Percentiles rank a stretch among this genome's conserved stretches.
Evolutionary conservation across 768 basidiomycete genomes (phyloP).

Genomic region (Lactifluus piperatus): DNA sequence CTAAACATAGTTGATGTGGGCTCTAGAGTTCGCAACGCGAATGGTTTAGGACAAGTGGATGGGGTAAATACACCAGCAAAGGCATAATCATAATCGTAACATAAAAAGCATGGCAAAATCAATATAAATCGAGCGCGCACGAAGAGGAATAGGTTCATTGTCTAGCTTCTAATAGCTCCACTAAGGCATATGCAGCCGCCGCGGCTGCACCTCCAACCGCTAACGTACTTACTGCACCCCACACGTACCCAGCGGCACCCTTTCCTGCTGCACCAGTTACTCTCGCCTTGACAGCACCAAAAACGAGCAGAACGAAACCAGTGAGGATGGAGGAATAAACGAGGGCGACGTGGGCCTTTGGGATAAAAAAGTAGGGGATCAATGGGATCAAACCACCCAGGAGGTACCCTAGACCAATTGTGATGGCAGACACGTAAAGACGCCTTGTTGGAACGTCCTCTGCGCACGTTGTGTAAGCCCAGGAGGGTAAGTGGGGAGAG

Average conservation of each 20-base stretch:
- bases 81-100: too few species aligned
- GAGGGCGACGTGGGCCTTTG: slow-evolving; percentile 55
- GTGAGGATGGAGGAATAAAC: slow-evolving; percentile 75
- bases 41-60: too few species aligned
- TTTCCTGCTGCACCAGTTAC: slow-evolving; percentile 70
- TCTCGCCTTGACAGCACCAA: slow-evolving; percentile 85
- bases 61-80: too few species aligned
- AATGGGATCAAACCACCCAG: slow-evolving; percentile 91
- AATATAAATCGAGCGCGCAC: too few species aligned
- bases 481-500: not conserved
- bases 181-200: slow-evolving; percentile 56
- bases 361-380: slow-evolving; percentile 85
- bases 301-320: slow-evolving; percentile 76
- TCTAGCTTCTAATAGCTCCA: slow-evolving; percentile 37
- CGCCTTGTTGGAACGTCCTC: slow-evolving; percentile 85
- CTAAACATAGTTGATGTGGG: too few species aligned
- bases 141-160: too few species aligned
- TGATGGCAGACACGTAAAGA: slow-evolving; percentile 85
- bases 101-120: too few species aligned
- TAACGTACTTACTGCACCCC: slow-evolving; percentile 82
- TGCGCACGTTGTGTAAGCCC: slow-evolving; percentile 21
- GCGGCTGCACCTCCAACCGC: slow-evolving; percentile 89
- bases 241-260: slow-evolving; percentile 60
- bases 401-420: slow-evolving; percentile 92
- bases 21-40: too few species aligned